phyloP scores from a whole-genome alignment of 306 rosid species.

The Acmispon strigosus region DNA sequence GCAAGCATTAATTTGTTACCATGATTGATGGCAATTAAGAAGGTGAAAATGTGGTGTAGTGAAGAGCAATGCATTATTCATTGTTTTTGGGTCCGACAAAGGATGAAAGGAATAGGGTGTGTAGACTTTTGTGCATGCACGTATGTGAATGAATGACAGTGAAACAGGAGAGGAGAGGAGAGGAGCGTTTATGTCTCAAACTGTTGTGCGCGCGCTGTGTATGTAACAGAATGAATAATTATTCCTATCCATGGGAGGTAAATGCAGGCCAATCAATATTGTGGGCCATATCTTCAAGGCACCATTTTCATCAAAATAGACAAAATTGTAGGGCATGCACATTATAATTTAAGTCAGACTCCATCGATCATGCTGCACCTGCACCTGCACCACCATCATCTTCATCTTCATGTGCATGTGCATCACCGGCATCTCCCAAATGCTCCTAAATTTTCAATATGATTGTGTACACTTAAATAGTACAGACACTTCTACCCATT shows the following conservation, averaged over 20 bases:
- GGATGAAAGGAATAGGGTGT: conserved; percentile 7
- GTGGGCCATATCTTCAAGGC: conserved; percentile 17
- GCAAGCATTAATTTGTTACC: no score
- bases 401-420: not conserved
- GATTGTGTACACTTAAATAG: no score
- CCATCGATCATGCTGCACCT: not conserved
- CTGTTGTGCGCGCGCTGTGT: conserved; percentile 13
- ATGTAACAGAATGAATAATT: conserved; percentile 33
- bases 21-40: not conserved
- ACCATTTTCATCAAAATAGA: conserved; percentile 35
- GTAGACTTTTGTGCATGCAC: conserved; percentile 29
- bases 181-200: conserved; percentile 25
- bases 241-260: conserved; percentile 22
- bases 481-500: no score
- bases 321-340: conserved; percentile 34
- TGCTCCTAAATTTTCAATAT: not conserved
- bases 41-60: no score
- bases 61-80: no score
- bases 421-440: not conserved
- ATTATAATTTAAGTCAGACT: conserved; percentile 7
- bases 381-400: not conserved
- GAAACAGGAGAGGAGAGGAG: not conserved
- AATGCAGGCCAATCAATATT: conserved; percentile 35
- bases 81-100: conserved; percentile 16
- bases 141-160: not conserved